Evolutionary conservation across 345 rosid genomes (phyloP).

Genomic region (Hibiscus trionum): DNA sequence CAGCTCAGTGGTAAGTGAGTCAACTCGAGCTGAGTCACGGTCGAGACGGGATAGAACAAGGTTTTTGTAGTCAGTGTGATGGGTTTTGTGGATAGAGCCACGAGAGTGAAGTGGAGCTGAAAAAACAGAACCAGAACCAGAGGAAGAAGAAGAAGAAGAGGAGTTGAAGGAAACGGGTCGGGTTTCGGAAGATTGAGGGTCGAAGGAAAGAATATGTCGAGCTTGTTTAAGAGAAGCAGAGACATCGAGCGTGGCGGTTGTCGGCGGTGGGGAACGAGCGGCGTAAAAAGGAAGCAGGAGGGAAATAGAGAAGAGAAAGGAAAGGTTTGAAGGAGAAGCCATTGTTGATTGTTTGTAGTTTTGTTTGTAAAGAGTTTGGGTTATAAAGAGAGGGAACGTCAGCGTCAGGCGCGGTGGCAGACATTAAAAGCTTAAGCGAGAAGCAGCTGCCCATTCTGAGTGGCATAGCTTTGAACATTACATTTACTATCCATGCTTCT

Average conservation of each 20-base stretch:
- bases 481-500: neutral
- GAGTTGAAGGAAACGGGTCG: conserved; percentile 10
- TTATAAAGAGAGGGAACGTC: neutral
- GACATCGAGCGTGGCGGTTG: conserved; percentile 39
- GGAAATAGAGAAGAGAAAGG: conserved; percentile 16
- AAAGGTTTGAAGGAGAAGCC: neutral
- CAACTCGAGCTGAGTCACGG: conserved; percentile 69
- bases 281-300: conserved; percentile 13
- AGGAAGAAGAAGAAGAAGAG: conserved; percentile 7
- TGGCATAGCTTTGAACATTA: neutral
- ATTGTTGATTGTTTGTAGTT: neutral
- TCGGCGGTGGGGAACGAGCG: conserved; percentile 30
- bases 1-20: conserved; percentile 34
- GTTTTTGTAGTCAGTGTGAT: conserved; percentile 46
- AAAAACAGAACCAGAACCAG: conserved; percentile 23
- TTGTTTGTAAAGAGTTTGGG: neutral
- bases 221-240: conserved; percentile 45
- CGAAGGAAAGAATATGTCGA: conserved; percentile 32
- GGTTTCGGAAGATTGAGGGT: conserved; percentile 17
- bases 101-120: conserved; percentile 54
- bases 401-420: neutral
- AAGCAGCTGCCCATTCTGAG: neutral
- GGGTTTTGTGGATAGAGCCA: conserved; percentile 33
- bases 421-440: neutral
- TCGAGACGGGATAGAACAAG: conserved; percentile 53